phyloP scores from a whole-genome alignment of 352 stramenopile species.

The Phytophthora megakarya region DNA sequence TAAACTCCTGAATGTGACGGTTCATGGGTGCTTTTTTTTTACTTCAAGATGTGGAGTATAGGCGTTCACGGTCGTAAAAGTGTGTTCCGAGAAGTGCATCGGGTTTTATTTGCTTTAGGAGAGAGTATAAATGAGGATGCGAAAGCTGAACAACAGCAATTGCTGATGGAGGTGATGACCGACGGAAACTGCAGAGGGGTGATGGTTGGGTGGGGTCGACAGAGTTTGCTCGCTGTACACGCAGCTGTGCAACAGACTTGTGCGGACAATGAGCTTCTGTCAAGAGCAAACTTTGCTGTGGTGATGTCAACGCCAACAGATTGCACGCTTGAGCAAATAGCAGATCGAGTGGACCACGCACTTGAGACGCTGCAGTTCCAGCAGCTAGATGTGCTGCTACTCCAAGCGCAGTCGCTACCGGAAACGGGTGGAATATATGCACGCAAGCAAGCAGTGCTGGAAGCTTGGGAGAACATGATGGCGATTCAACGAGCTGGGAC shows the following conservation, averaged over 20 bases:
- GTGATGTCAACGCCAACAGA: conserved; percentile 25
- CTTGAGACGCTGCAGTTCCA: conserved; percentile 41
- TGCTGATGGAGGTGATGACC: conserved; percentile 36
- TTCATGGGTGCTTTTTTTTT: conserved; percentile 8
- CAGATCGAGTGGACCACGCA: conserved; percentile 34
- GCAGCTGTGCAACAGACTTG: conserved; percentile 33
- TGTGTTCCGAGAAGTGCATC: conserved; percentile 45
- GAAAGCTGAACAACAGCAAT: conserved; percentile 22
- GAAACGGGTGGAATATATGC: conserved; percentile 24
- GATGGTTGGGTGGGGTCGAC: conserved; percentile 32
- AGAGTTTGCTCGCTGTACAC: conserved; percentile 34
- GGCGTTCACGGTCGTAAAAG: conserved; percentile 42
- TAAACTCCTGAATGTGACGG: neutral
- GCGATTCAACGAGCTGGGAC: conserved; percentile 42
- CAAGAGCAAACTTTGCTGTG: conserved; percentile 36
- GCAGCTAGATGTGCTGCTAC: conserved; percentile 50
- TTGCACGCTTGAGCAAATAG: conserved; percentile 29
- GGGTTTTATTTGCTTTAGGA: conserved; percentile 56
- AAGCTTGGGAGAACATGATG: conserved; percentile 52
- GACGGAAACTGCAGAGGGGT: conserved; percentile 47
- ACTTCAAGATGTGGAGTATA: conserved; percentile 57
- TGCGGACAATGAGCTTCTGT: conserved; percentile 37
- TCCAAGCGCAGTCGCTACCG: conserved; percentile 33
- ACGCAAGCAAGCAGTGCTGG: conserved; percentile 48
- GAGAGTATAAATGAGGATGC: conserved; percentile 12